Base-by-base conservation (phyloP, 768 basidiomycete species). In the Rhizopogon vinicolor region DNA sequence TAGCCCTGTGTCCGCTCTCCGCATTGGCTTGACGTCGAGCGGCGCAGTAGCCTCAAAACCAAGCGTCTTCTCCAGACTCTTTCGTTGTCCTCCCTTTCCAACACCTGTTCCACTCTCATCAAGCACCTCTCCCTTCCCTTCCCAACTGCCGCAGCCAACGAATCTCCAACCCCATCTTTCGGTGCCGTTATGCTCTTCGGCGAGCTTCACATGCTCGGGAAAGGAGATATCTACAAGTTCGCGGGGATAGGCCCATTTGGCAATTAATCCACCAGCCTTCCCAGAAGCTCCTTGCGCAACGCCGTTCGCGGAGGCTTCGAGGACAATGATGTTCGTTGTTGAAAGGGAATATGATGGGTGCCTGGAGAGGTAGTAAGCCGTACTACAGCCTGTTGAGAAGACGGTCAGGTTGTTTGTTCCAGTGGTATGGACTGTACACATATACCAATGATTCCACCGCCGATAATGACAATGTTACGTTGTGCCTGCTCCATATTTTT, bases 101-200 rank as follows among this genome's bases (percentile, higher is more conserved):
- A 62, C 62, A n/a, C 65, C 66, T 6, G 63, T 43, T 55, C 65
- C 45, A 55, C 40, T 45, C 56, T 62, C 3, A 54, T 58, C 33
- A 43, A 58, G 25, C 57, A 58, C 59, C 59, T 80, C 79, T 2
- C 82, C 84, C 7, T 75, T 73, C n/a, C 88, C 88, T 59, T 83
- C 79, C 87, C 88, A 90, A 58, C 75, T 82, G 5, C 85, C 85
- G 59, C 85, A 87, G n/a, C 75, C 74, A 39, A 93, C 85, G 62
- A 78, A 83, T 44, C 93, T 73, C 82, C 89, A 94, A 0, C 91
- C 91, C 91, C 91, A 94, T n/a, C 84, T 72, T 29, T 81, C 77
- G 31, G 75, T 68, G 3, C 92, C 93, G 54, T 78, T 77, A 68
- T 87, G 84, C 61, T 86, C 75, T 49, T 81, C 67, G 3, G 91